A percentile compares a stretch with the other conserved stretches of the same genome.
Conservation (phyloP, 352 stramenopile genomes). For the Phytophthora agathidicida region DNA sequence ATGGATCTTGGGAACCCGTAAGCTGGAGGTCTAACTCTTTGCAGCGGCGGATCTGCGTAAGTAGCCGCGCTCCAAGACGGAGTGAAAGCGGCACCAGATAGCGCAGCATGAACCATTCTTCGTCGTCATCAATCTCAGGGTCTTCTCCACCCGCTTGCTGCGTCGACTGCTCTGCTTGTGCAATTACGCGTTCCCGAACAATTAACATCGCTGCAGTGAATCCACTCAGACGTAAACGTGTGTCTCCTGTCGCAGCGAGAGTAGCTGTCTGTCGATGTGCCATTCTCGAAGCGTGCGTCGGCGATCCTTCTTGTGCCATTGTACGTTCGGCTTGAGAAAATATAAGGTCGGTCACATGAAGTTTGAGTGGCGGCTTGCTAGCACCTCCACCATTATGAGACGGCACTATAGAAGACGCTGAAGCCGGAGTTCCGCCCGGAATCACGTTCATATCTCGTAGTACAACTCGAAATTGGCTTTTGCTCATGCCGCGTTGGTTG, state of each 20-base stretch:
- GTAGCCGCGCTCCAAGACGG: slow-evolving; percentile 47
- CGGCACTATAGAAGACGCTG: slow-evolving; percentile 14
- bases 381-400: slow-evolving; percentile 14
- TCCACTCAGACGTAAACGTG: slow-evolving; percentile 41
- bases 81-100: slow-evolving; percentile 61
- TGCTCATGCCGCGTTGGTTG: slow-evolving; percentile 53
- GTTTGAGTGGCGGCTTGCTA: slow-evolving; percentile 45
- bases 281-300: slow-evolving; percentile 27
- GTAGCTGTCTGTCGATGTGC: slow-evolving; percentile 35
- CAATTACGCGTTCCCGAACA: slow-evolving; percentile 57
- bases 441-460: slow-evolving; percentile 58
- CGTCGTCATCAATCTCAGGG: slow-evolving; percentile 61
- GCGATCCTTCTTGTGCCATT: slow-evolving; percentile 38
- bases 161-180: slow-evolving; percentile 45
- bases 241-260: slow-evolving; percentile 12
- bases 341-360: slow-evolving; percentile 69
- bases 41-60: slow-evolving; percentile 53
- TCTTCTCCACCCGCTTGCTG: slow-evolving; percentile 25
- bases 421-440: slow-evolving; percentile 20
- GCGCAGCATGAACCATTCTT: slow-evolving; percentile 68
- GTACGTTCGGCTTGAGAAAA: slow-evolving; percentile 56
- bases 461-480: slow-evolving; percentile 67
- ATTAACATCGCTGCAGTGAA: slow-evolving; percentile 68
- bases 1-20: slow-evolving; percentile 12
- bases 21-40: slow-evolving; percentile 62